Base-by-base conservation (phyloP, 768 basidiomycete genomes). In the Mrakia gelida region DNA sequence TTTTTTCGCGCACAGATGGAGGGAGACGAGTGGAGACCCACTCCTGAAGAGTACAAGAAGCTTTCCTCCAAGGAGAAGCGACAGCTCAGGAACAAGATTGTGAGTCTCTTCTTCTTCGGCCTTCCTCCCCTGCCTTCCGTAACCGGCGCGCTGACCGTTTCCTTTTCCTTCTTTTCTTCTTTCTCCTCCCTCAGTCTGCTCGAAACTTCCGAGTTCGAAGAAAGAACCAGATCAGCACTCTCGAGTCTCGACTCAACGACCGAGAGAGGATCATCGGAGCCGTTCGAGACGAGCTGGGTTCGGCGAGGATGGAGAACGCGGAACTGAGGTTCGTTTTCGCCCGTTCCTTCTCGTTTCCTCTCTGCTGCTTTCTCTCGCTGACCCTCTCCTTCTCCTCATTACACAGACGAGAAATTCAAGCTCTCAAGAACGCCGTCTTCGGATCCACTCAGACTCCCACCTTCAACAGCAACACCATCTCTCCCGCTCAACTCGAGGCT, bases 41-140 rank as follows among this genome's bases (percentile, higher is more conserved):
- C 78, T 92, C 91, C 94, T 0, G 96, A 97, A 80, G 94, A 95
- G 80, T 97, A 98, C 86, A 91, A 92, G 83, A 98, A 94, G 85
- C 92, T 99, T 89, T 90, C 90, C 8, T 91, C 90, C 82, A 98
- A 96, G 86, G 95, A 98, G 87, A 98, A 98, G 85, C 86, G 97
- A 13, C 96, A 98, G 84, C 86, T 98, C 62, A 85, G 96, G 72
- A 99, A 99, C 86, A 99, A 99, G 90, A 94, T 98, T 81, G 59
- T 59, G 26, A 59, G 59, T 28, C 11, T n/a, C 59, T 9, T 28
- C n/a, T 8, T 59, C 18, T 56, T 59, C 59, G 59, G 26, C 13
- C 28, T 28, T 28, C 54, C 21, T 8, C 59, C 49, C 11, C 11
- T 45, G n/a, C 15, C 45, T 45, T 10, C 21, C 49, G 49, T 52